Evolutionary conservation across 257 asterid species (phyloP).

Genomic region (Penstemon eatonii): DNA sequence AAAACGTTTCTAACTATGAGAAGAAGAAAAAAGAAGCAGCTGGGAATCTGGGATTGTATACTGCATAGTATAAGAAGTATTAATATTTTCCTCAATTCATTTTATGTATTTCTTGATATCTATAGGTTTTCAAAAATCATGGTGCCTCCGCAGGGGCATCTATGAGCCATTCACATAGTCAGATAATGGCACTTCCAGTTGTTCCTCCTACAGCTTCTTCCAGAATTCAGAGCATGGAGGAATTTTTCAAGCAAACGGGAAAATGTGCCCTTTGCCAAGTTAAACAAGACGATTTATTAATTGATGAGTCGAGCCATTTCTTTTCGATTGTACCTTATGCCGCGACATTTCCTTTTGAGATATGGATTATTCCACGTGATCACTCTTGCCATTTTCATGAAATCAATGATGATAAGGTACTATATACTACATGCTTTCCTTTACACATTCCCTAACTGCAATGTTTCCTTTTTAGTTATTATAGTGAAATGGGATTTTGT

Average conservation of each 20-base stretch:
- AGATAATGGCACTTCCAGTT: constrained; percentile 84
- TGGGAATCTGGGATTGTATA: too few relatives aligned
- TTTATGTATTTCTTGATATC: not conserved
- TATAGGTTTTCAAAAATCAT: constrained; percentile 86
- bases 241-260: constrained; percentile 63
- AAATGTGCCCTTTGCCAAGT: constrained; percentile 72
- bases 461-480: not conserved
- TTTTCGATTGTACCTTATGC: constrained; percentile 78
- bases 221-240: constrained; percentile 70
- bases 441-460: not conserved
- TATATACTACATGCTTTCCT: constrained; percentile 27
- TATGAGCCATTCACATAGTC: constrained; percentile 96
- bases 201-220: constrained; percentile 71
- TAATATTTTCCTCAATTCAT: not conserved
- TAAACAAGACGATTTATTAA: constrained; percentile 41
- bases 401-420: constrained; percentile 67
- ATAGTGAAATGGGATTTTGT: not conserved
- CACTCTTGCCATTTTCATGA: constrained; percentile 84
- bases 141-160: constrained; percentile 99
- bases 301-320: constrained; percentile 67
- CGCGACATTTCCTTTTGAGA: constrained; percentile 80
- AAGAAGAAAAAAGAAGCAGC: too few relatives aligned
- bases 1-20: too few relatives aligned
- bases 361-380: constrained; percentile 83
- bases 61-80: not conserved